A percentile compares a stretch with the other conserved stretches of the same genome.
Evolutionary conservation across 2,329 filamentous ascomycete species (phyloP).

Genomic region (Rutstroemia sp.): DNA sequence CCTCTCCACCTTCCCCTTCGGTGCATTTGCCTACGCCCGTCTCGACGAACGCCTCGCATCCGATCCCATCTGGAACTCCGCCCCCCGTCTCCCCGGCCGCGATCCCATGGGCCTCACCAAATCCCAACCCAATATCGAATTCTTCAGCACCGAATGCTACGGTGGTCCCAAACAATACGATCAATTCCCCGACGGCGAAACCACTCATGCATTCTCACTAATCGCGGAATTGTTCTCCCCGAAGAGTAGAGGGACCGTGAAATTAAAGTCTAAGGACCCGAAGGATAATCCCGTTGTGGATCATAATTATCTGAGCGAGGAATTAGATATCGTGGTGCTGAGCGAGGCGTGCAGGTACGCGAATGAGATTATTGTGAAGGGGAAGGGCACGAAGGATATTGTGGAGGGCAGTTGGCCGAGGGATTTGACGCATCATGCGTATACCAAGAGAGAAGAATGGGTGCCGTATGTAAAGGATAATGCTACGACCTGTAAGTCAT

Average conservation of each 20-base stretch:
- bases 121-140: conserved; percentile 52
- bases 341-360: conserved; percentile 50
- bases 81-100: conserved; percentile 40
- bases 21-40: conserved; percentile 53
- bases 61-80: conserved; percentile 46
- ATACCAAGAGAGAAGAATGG: conserved; percentile 50
- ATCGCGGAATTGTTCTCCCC: conserved; percentile 51
- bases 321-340: conserved; percentile 50
- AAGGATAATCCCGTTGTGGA: conserved; percentile 47
- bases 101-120: conserved; percentile 55
- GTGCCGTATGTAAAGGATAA: conserved; percentile 47
- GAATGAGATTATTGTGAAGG: conserved; percentile 53
- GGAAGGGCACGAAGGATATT: conserved; percentile 48
- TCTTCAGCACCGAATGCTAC: conserved; percentile 56
- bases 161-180: conserved; percentile 51
- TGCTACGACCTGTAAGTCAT: conserved; percentile 50
- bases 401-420: conserved; percentile 54
- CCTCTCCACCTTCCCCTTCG: conserved; percentile 55
- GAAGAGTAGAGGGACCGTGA: conserved; percentile 48
- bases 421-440: conserved; percentile 42
- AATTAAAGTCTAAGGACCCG: conserved; percentile 40
- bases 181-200: conserved; percentile 41
- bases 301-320: conserved; percentile 50
- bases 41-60: conserved; percentile 51
- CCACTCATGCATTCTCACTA: conserved; percentile 49